Evolutionary conservation across 768 basidiomycete genomes (phyloP).

Genomic region (Agaricus subrufescens): DNA sequence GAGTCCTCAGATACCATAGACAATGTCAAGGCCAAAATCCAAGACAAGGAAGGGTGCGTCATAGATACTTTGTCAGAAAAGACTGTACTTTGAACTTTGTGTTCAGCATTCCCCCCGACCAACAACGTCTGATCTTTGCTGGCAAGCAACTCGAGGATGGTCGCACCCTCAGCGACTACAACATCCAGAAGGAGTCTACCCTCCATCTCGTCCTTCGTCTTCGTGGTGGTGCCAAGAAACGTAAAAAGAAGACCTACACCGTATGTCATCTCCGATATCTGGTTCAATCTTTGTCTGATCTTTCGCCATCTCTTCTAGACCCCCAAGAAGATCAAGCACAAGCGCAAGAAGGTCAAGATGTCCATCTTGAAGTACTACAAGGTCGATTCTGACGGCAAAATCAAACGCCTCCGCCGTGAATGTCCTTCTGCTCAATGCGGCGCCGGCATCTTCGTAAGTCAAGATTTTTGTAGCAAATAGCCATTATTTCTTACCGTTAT

Average conservation of each 20-base stretch:
- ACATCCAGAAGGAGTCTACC: constrained; percentile 99
- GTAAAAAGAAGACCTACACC: constrained; percentile 99
- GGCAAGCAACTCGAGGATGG: constrained; percentile 99
- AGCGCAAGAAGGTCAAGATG: constrained; percentile 99
- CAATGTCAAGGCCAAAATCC: constrained; percentile 97
- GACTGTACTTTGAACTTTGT: neutral
- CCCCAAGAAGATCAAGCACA: constrained; percentile 99
- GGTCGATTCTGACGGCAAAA: constrained; percentile 99
- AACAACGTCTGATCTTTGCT: constrained; percentile 98
- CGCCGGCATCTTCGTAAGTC: constrained; percentile 78
- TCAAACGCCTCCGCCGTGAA: constrained; percentile 98
- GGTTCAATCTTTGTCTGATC: neutral
- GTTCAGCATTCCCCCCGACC: constrained; percentile 81
- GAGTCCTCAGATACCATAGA: constrained; percentile 97
- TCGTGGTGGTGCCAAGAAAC: constrained; percentile 99
- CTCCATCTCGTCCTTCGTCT: constrained; percentile 96
- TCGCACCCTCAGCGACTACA: constrained; percentile 91
- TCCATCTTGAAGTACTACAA: constrained; percentile 99
- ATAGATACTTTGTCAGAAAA: neutral
- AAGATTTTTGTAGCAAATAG: neutral
- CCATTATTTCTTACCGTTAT: constrained; percentile 17
- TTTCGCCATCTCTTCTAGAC: constrained; percentile 42
- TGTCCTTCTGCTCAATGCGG: constrained; percentile 84
- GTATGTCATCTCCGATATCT: constrained; percentile 36
- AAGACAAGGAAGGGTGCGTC: constrained; percentile 91